These are phyloP conservation scores for Geotrichum bryndzae DNA, from an alignment of 1,139 yeast species.

Conservation along the genomic window DNA sequence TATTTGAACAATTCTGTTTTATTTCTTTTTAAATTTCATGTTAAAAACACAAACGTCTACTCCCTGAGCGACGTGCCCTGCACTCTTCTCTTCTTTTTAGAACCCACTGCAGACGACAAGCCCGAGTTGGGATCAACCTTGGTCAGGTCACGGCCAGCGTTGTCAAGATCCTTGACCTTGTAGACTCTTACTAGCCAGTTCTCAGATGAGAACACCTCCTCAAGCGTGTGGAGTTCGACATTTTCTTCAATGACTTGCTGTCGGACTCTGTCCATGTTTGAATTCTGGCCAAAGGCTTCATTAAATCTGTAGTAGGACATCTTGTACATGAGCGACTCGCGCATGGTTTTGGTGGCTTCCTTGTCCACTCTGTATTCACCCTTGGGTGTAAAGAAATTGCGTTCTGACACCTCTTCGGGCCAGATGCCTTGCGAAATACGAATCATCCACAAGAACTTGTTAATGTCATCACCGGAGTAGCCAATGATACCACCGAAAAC, in stretches of 20 bases:
- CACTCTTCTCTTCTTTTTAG: constrained; percentile 9
- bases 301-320: constrained; percentile 86
- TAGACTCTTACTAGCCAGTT: constrained; percentile 96
- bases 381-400: constrained; percentile 71
- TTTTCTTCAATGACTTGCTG: constrained; percentile 59
- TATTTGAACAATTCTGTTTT: neutral
- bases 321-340: constrained; percentile 86
- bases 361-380: constrained; percentile 89
- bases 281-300: constrained; percentile 59
- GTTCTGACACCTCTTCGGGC: constrained; percentile 93
- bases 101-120: constrained; percentile 5
- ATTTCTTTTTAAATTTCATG: neutral
- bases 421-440: constrained; percentile 98
- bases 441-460: constrained; percentile 98
- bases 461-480: constrained; percentile 92
- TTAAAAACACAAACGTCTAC: neutral
- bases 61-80: constrained; percentile 13
- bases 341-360: constrained; percentile 78
- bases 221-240: constrained; percentile 63
- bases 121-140: constrained; percentile 14
- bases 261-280: constrained; percentile 81
- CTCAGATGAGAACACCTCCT: constrained; percentile 91
- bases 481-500: constrained; percentile 94
- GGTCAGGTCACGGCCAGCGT: constrained; percentile 64
- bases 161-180: constrained; percentile 85